Evolutionary conservation across 2,329 filamentous ascomycete genomes (phyloP).

Genomic region (Calonectria hongkongensis): DNA sequence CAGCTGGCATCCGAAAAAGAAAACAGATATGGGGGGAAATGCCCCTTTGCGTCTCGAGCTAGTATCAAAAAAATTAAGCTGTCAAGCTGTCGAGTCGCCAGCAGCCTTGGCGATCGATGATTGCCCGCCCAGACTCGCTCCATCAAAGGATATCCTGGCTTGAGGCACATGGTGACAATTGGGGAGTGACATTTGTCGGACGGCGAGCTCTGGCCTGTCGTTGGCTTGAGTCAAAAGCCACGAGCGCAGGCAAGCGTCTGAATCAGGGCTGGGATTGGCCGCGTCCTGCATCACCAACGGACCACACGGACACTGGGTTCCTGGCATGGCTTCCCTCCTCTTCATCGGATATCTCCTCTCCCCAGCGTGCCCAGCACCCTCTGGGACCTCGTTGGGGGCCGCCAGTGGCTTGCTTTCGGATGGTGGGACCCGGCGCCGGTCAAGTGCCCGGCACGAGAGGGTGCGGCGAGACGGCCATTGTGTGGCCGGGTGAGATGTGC

Average conservation of each 20-base stretch:
- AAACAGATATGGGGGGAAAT: neutral
- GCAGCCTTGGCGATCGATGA: constrained; percentile 24
- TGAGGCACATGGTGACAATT: constrained; percentile 30
- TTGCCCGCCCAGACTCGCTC: constrained; percentile 22
- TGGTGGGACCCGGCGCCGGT: constrained; percentile 33
- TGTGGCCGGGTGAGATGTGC: constrained; percentile 26
- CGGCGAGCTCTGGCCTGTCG: constrained; percentile 40
- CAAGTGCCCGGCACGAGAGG: constrained; percentile 23
- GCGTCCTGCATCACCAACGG: constrained; percentile 35
- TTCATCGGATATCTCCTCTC: constrained; percentile 21
- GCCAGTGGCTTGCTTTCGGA: constrained; percentile 42
- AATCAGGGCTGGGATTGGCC: constrained; percentile 50
- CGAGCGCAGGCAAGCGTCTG: constrained; percentile 51
- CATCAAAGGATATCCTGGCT: constrained; percentile 18
- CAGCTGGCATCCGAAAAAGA: neutral
- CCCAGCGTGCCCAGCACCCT: neutral
- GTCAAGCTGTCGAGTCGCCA: neutral
- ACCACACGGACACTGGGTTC: constrained; percentile 48
- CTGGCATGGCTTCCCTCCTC: constrained; percentile 40
- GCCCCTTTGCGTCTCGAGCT: too few relatives aligned
- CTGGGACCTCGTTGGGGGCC: constrained; percentile 35
- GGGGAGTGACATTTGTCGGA: constrained; percentile 33
- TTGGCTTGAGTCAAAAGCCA: constrained; percentile 48
- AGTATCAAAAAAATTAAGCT: neutral
- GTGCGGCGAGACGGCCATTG: constrained; percentile 33